Evolutionary conservation across 805 yeast species (phyloP), one percentile per base, ranked within the genome.

Genomic region (Kodamaea kaohsiungensis): DNA sequence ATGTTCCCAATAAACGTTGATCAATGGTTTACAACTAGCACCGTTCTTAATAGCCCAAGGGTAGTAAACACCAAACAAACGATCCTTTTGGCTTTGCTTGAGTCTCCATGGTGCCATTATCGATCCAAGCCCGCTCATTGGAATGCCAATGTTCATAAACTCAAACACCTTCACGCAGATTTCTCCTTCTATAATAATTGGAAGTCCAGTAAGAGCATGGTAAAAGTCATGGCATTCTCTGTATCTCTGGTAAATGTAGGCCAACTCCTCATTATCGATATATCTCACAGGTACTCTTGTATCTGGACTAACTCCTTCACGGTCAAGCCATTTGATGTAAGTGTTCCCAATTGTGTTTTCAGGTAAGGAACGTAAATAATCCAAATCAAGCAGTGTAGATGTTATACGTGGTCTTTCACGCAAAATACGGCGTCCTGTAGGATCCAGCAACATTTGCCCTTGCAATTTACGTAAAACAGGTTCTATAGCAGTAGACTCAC

Each of bases 181-280:
- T 66, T 95, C 99, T n/a, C 99, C 99, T 65, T 95, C 98, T 59
- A 95, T 83, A 45, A 89, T 86, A 47, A 92, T 89, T 0, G 98
- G 98, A 49, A 90, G 77, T 13, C 96, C 93, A 0, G 96, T 88
- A 27, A 95, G 78, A 0, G 98, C 89, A 66, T 95, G 99, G 66
- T 91, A 93, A 65, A 95, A 95, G 66, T 95, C 99, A 65, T 95
- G 99, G 66, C 97, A 92, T 67, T 95, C 98, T 51, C 99, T 82
- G 67, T 93, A 95, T 62, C 99, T 76, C 68, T 91, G 96, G 76
- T 86, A 91, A n/a, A 93, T 87, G 65, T 87, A 95, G 0, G 97
- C 97, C 60, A 90, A 81, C 63, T 91, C 96, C 45, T 89, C 92
- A 65, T 95, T 91, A 58, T 89, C 92, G 43, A 95, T 90, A 70